These are phyloP conservation scores for Haplosporangium sp. DNA, from an alignment of 371 early-diverging fungal species.

Conservation along the genomic window DNA sequence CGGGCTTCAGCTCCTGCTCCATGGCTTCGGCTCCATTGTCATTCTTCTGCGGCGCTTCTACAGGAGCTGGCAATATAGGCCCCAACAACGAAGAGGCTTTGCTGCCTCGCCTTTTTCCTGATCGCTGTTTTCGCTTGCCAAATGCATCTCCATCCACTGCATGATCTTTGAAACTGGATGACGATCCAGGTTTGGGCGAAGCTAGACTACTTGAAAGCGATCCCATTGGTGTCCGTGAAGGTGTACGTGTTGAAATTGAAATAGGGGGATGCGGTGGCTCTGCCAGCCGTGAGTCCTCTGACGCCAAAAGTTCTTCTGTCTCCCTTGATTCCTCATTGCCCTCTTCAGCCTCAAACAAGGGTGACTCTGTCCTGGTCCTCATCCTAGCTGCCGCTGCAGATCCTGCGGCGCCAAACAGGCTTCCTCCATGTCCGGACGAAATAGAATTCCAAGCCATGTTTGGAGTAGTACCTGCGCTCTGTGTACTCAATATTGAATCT, in stretches of 20 bases:
- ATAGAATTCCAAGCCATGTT: constrained; percentile 7
- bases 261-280: not conserved
- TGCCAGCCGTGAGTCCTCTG: constrained; percentile 6
- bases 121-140: constrained; percentile 9
- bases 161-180: constrained; percentile 2
- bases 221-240: not conserved
- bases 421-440: constrained; percentile 15
- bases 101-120: constrained; percentile 16
- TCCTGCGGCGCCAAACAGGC: constrained; percentile 37
- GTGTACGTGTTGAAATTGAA: not conserved
- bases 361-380: constrained; percentile 43
- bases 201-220: constrained; percentile 24
- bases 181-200: not conserved
- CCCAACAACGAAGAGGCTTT: constrained; percentile 18
- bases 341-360: constrained; percentile 40
- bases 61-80: constrained; percentile 10
- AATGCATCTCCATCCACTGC: constrained; percentile 8
- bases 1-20: constrained; percentile 33
- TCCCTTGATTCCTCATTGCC: constrained; percentile 35
- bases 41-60: not conserved
- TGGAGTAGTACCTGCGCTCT: constrained; percentile 4
- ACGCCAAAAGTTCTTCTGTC: constrained; percentile 42
- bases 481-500: constrained; percentile 26
- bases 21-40: constrained; percentile 1
- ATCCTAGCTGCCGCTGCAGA: constrained; percentile 28